These are phyloP conservation scores for Porcisia hertigi DNA, from an alignment of 208 protist genomes.

Conservation along the genomic window DNA sequence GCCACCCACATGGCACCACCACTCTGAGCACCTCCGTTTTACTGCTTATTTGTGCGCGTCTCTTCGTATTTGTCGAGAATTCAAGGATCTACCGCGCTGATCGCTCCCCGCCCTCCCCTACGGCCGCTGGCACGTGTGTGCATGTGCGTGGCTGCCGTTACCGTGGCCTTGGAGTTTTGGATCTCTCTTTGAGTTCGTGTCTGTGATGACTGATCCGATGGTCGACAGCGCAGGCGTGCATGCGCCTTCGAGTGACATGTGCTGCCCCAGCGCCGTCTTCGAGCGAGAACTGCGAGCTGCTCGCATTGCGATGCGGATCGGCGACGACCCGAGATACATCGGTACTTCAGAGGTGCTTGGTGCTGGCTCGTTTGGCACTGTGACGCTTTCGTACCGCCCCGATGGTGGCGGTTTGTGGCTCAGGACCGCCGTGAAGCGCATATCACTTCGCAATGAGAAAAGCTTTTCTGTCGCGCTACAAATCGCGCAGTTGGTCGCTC, in stretches of 20 bases:
- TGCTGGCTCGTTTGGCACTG: slow-evolving; percentile 9
- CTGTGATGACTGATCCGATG: background rate
- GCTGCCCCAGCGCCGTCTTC: background rate
- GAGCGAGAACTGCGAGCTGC: background rate
- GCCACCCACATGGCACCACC: background rate
- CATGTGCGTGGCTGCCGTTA: background rate
- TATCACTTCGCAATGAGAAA: slow-evolving; percentile 2
- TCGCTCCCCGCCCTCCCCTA: background rate
- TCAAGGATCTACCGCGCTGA: background rate
- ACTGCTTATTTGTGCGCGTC: background rate
- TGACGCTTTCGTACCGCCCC: slow-evolving; percentile 12
- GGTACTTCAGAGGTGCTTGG: background rate
- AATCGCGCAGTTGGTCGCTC: background rate
- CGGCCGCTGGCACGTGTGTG: background rate
- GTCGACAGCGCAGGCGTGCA: background rate
- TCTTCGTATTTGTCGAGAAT: background rate
- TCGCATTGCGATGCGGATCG: background rate
- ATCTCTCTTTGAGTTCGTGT: background rate
- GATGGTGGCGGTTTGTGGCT: background rate
- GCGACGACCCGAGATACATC: slow-evolving; percentile 8
- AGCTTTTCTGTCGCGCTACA: background rate
- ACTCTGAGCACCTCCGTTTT: background rate
- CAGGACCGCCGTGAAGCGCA: slow-evolving; percentile 7
- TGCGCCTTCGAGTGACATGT: background rate
- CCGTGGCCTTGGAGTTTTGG: background rate